Base-by-base conservation (phyloP, 805 yeast species). In the Candida succiphila region DNA sequence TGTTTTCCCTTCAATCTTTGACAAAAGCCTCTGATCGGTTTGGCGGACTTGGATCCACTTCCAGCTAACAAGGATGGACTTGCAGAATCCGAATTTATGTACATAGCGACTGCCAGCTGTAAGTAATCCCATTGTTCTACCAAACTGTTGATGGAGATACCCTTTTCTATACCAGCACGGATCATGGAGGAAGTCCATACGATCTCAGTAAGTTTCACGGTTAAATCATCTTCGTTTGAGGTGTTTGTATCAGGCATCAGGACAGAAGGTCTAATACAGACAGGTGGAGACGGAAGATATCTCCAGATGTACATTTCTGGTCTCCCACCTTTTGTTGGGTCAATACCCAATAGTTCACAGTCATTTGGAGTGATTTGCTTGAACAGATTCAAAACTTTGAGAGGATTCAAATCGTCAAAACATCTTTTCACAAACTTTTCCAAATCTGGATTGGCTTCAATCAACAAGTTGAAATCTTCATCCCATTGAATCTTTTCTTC, bases 121-220 rank as follows among this genome's bases (percentile, higher is more conserved):
- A 92, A 61, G 53, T 85, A 92, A 52, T 92, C 99, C 99, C 99
- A 92, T 52, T 92, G 98, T 51, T 89, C 97, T 96, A 92, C 88
- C 59, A 92, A 67, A 48, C 85, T 85, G 43, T 86, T 84, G 49
- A 94, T 78, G 13, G 96, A 76, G 40, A 89, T 84, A 38, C 98
- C 98, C 53, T 87, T 89, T 41, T 88, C 95, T 33, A 92, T 75
- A 39, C 96, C 98, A 0, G 96, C 95, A 44, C 86, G 73, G 47
- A 92, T 92, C 61, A 88, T 68, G 4, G 95, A 80, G n/a, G 92
- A 80, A 1, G 95, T 86, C 94, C 95, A 89, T 19, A 88, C 97
- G 41, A 92, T 85, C 60, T 92, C 99, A 0, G 97, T 86, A 37
- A 92, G 65, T 53, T 92, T 92, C 22, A 88, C 96, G 0, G 99